Evolutionary conservation across 148 eudicot species (phyloP).

Genomic region (Silene uniflora): DNA sequence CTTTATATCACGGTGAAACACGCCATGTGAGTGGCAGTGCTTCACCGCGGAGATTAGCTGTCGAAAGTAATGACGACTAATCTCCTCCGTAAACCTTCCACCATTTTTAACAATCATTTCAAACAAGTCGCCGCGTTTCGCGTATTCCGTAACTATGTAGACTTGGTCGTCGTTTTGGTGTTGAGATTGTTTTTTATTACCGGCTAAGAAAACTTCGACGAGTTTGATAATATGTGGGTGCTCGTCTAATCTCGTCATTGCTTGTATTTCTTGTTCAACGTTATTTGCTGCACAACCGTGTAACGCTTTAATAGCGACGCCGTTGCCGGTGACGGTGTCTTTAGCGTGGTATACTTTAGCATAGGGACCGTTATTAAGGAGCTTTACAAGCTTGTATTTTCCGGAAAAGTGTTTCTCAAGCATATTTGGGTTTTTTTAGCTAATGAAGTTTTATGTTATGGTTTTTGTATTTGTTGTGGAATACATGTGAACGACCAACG

Average conservation of each 20-base stretch:
- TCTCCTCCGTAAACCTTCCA: conserved; percentile 57
- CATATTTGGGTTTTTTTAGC: not conserved
- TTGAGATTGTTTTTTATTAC: too few species aligned
- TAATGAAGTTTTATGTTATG: not conserved
- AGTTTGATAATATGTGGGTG: conserved; percentile 60
- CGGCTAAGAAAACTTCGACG: conserved; percentile 54
- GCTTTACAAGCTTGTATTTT: conserved; percentile 55
- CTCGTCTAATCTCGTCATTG: conserved; percentile 47
- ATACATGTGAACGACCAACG: too few species aligned
- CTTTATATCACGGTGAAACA: conserved; percentile 70
- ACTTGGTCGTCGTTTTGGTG: conserved; percentile 30
- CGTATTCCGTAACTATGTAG: conserved; percentile 60
- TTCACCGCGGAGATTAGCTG: conserved; percentile 69
- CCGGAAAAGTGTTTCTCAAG: conserved; percentile 34
- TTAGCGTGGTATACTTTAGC: conserved; percentile 68
- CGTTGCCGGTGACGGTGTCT: conserved; percentile 40
- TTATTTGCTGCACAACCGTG: conserved; percentile 32
- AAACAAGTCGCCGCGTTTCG: conserved; percentile 71
- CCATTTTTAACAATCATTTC: conserved; percentile 34
- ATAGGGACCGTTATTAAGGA: conserved; percentile 56
- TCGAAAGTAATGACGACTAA: conserved; percentile 58
- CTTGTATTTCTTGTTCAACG: conserved; percentile 46
- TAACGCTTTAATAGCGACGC: conserved; percentile 52
- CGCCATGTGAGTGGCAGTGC: conserved; percentile 65
- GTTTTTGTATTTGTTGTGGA: not conserved